These are phyloP conservation scores for Calonectria hawksworthii DNA, from an alignment of 2,329 filamentous ascomycete genomes.

Conservation along the genomic window DNA sequence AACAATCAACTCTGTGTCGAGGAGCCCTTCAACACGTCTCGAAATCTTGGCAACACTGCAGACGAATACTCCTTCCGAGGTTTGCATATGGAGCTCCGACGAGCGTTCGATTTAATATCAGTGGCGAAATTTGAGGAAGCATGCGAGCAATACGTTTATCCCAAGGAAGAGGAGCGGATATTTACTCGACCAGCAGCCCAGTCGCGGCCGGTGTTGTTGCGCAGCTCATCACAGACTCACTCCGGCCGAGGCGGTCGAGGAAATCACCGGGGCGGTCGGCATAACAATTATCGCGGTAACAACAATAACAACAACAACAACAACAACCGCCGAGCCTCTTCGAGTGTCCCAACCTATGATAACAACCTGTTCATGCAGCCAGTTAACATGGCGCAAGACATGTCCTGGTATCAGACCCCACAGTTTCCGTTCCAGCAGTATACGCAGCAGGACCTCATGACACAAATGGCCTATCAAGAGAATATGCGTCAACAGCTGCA, in stretches of 20 bases:
- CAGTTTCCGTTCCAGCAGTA: slow-evolving; percentile 57
- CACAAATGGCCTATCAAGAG: slow-evolving; percentile 59
- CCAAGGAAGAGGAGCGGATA: slow-evolving; percentile 81
- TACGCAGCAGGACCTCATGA: slow-evolving; percentile 55
- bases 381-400: slow-evolving; percentile 61
- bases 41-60: slow-evolving; percentile 95
- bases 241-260: slow-evolving; percentile 63
- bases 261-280: slow-evolving; percentile 63
- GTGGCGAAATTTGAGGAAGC: slow-evolving; percentile 84
- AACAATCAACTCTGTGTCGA: slow-evolving; percentile 94
- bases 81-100: slow-evolving; percentile 88
- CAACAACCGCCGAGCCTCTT: slow-evolving; percentile 66
- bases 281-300: slow-evolving; percentile 56
- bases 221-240: slow-evolving; percentile 74
- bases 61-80: slow-evolving; percentile 96
- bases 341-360: slow-evolving; percentile 66
- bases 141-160: slow-evolving; percentile 90
- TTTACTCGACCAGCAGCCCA: slow-evolving; percentile 70
- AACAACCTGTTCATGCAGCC: slow-evolving; percentile 60
- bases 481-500: slow-evolving; percentile 53
- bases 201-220: slow-evolving; percentile 68
- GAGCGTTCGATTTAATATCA: slow-evolving; percentile 87
- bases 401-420: slow-evolving; percentile 63
- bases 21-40: slow-evolving; percentile 91
- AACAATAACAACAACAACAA: slow-evolving; percentile 48